Conservation (phyloP, 371 early-diverging fungal genomes). For the Apophysomyces trapeziformis region DNA sequence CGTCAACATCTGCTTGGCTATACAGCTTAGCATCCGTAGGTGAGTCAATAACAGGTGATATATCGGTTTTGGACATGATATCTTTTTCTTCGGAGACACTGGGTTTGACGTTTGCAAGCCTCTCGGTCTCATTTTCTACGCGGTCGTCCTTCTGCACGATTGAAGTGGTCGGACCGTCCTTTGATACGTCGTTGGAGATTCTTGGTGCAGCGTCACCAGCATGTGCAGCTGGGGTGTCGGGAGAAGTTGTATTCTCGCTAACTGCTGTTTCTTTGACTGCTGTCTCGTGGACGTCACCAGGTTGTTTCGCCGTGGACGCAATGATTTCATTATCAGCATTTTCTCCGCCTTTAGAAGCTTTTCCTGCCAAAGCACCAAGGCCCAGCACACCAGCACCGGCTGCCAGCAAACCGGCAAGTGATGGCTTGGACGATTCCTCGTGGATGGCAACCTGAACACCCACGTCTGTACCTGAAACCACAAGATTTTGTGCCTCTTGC, state of each 20-base stretch:
- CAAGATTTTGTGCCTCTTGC: neutral
- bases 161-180: no score
- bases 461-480: neutral
- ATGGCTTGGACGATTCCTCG: neutral
- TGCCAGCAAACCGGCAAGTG: constrained; percentile 1
- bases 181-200: no score
- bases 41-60: neutral
- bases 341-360: neutral
- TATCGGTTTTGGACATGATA: no score
- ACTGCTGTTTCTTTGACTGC: neutral
- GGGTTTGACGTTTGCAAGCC: neutral
- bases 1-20: constrained; percentile 21
- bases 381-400: constrained; percentile 1
- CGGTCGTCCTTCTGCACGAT: neutral
- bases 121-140: neutral
- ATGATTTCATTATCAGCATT: neutral
- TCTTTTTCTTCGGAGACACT: neutral
- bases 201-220: neutral
- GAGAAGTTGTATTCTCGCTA: neutral
- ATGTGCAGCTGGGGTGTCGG: neutral
- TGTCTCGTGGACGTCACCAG: neutral
- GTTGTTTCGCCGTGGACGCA: no score
- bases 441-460: neutral
- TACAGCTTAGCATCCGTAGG: constrained; percentile 1
- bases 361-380: neutral